Conservation (phyloP, 495 filamentous ascomycete species). For the Tuber calosporum region DNA sequence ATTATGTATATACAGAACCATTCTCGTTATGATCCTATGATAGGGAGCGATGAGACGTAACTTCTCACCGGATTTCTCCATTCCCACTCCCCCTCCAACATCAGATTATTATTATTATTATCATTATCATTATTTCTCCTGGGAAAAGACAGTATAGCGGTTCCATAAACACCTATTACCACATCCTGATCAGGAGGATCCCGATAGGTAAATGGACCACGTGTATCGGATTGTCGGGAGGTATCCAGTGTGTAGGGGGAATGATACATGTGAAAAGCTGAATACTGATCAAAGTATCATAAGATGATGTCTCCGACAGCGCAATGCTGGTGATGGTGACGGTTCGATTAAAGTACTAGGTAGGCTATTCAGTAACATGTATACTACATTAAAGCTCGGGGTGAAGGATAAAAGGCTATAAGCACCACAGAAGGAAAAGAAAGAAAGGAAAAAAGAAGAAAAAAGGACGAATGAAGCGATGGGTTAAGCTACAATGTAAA, state of each 20-base stretch:
- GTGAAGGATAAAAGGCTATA: neutral
- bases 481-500: neutral
- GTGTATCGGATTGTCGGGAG: neutral
- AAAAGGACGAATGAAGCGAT: neutral
- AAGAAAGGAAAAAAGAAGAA: too few relatives aligned
- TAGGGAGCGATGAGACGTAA: too few relatives aligned
- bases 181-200: neutral
- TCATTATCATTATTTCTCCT: too few relatives aligned
- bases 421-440: neutral
- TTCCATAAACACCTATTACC: too few relatives aligned
- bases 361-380: neutral
- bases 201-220: too few relatives aligned
- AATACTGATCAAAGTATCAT: too few relatives aligned
- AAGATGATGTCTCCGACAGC: neutral
- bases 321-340: neutral
- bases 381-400: neutral
- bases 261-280: neutral
- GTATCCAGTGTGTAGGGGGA: neutral
- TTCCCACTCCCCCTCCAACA: too few relatives aligned
- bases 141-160: too few relatives aligned
- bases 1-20: too few relatives aligned
- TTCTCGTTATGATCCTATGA: too few relatives aligned
- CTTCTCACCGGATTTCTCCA: too few relatives aligned
- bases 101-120: too few relatives aligned
- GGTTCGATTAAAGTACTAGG: neutral